Evolutionary conservation across 2,329 filamentous ascomycete species (phyloP).

Genomic region (Aspergillus flavus): DNA sequence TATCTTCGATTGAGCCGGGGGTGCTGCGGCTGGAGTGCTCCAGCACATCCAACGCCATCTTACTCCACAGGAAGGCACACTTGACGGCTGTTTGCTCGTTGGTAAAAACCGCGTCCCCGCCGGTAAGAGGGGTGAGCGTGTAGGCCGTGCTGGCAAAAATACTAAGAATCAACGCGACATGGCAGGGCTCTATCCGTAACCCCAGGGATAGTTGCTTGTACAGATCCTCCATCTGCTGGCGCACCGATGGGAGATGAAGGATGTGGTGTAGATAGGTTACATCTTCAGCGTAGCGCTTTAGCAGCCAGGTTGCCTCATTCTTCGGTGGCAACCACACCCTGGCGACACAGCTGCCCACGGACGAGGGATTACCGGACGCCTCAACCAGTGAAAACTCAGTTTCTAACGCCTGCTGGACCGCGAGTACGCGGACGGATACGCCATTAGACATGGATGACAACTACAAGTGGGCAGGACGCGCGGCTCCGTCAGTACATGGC

Average conservation of each 20-base stretch:
- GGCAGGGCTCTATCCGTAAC: not conserved
- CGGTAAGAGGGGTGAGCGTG: not conserved
- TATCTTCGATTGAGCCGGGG: not conserved
- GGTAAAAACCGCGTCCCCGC: not conserved
- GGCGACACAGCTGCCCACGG: too few species aligned
- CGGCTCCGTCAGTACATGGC: not conserved
- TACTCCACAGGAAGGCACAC: constrained; percentile 1
- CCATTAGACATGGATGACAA: not conserved
- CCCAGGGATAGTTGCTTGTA: constrained; percentile 1
- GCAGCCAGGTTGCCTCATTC: not conserved
- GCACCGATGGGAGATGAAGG: not conserved
- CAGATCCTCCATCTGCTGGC: not conserved
- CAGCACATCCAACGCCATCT: not conserved
- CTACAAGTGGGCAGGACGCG: not conserved
- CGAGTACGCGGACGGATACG: not conserved
- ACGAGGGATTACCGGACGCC: too few species aligned
- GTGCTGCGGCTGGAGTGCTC: not conserved
- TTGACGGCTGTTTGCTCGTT: not conserved
- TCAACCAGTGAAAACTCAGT: not conserved
- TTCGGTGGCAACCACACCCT: too few species aligned
- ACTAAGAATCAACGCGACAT: constrained; percentile 6
- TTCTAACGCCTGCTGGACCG: not conserved
- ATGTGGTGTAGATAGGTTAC: not conserved
- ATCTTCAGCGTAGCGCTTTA: not conserved
- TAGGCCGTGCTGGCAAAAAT: constrained; percentile 9